Percentiles rank a stretch among this genome's conserved stretches.
Conservation (phyloP, 495 filamentous ascomycete genomes). For the Aspergillus ellipticus region DNA sequence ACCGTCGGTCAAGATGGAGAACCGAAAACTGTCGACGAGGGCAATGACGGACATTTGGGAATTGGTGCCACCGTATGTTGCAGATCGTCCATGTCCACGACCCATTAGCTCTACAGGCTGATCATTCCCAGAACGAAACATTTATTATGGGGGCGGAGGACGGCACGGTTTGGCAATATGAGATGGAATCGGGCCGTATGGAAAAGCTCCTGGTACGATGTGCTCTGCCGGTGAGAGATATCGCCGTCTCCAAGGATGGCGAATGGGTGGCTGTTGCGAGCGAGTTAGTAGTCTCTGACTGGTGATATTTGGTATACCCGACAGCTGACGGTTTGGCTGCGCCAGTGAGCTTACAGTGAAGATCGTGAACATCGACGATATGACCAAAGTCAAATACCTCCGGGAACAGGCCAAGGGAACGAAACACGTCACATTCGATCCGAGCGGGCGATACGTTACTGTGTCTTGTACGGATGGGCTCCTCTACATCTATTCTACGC, state of each 20-base stretch:
- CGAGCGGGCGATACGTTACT: slow-evolving; percentile 69
- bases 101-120: not conserved
- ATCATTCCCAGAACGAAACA: slow-evolving; percentile 58
- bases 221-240: slow-evolving; percentile 77
- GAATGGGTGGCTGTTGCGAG: slow-evolving; percentile 94
- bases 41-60: slow-evolving; percentile 72
- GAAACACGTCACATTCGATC: slow-evolving; percentile 88
- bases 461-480: slow-evolving; percentile 84
- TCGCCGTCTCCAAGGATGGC: slow-evolving; percentile 76
- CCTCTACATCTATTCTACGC: slow-evolving; percentile 84
- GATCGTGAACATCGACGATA: slow-evolving; percentile 77
- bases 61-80: slow-evolving; percentile 66
- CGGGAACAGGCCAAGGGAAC: slow-evolving; percentile 77
- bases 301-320: not conserved
- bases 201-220: slow-evolving; percentile 77
- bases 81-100: not conserved
- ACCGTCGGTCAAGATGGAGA: slow-evolving; percentile 86
- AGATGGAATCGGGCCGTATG: slow-evolving; percentile 68
- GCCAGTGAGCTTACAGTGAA: slow-evolving; percentile 78
- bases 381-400: slow-evolving; percentile 66
- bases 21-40: slow-evolving; percentile 84
- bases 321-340: slow-evolving; percentile 12
- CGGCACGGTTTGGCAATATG: slow-evolving; percentile 87
- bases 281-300: slow-evolving; percentile 54
- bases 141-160: slow-evolving; percentile 90